Percentiles rank a stretch among this genome's conserved stretches.
These are phyloP conservation scores for Halophytophthora batemanensis DNA, from an alignment of 352 stramenopile genomes.

Conservation along the genomic window DNA sequence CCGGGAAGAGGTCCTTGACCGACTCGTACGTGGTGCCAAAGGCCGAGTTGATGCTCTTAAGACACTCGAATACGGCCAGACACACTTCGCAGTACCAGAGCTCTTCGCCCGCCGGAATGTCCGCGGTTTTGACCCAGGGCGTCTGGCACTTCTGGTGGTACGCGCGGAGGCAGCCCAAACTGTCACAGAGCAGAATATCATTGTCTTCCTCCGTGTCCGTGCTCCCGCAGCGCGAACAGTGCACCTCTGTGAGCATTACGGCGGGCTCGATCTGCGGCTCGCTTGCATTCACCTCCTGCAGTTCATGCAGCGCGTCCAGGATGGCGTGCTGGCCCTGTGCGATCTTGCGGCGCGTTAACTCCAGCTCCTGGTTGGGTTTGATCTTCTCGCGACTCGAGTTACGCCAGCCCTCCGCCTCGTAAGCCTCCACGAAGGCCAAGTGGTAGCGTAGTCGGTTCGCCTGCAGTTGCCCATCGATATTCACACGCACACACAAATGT, in stretches of 20 bases:
- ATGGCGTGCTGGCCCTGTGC: conserved; percentile 47
- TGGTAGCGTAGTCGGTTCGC: conserved; percentile 56
- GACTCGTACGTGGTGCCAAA: conserved; percentile 71
- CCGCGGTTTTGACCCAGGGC: conserved; percentile 47
- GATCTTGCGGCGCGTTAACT: conserved; percentile 50
- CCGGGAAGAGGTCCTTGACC: conserved; percentile 47
- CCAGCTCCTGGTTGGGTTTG: conserved; percentile 75
- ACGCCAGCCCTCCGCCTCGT: conserved; percentile 80
- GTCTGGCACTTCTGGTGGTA: conserved; percentile 82
- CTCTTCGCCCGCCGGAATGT: conserved; percentile 62
- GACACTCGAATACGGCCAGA: conserved; percentile 68
- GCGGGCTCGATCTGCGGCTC: conserved; percentile 57
- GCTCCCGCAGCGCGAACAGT: conserved; percentile 69
- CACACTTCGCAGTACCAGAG: conserved; percentile 84
- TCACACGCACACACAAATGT: not conserved
- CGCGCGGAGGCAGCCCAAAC: conserved; percentile 60
- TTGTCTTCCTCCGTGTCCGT: conserved; percentile 69
- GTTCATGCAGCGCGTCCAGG: conserved; percentile 36
- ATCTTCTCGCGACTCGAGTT: conserved; percentile 75
- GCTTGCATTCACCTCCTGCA: conserved; percentile 34
- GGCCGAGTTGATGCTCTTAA: conserved; percentile 79
- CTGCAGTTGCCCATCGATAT: conserved; percentile 17
- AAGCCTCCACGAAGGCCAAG: conserved; percentile 80
- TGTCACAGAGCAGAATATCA: conserved; percentile 85
- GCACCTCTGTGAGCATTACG: conserved; percentile 51